A percentile compares a stretch with the other conserved stretches of the same genome.
Evolutionary conservation across 331 rosid genomes (phyloP).

Genomic region (Quercus tomentella): DNA sequence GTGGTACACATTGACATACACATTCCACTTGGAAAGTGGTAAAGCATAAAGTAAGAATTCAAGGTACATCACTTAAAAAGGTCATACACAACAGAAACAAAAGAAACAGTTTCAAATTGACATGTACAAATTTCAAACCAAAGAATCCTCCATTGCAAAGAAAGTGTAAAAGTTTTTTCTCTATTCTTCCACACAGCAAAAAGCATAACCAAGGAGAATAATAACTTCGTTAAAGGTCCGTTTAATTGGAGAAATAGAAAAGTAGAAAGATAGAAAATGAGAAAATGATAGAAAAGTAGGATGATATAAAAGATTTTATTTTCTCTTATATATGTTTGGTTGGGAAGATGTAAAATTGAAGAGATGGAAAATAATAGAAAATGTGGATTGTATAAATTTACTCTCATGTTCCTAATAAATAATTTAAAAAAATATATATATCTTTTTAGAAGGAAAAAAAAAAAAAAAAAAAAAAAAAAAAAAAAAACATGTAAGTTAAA

Average conservation of each 20-base stretch:
- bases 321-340: too few relatives aligned
- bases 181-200: constrained; percentile 26
- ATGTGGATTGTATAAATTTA: too few relatives aligned
- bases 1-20: neutral
- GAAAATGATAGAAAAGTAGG: too few relatives aligned
- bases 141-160: constrained; percentile 15
- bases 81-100: constrained; percentile 7
- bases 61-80: constrained; percentile 9
- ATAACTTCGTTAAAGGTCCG: neutral
- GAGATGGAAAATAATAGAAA: too few relatives aligned
- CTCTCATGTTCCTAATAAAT: too few relatives aligned
- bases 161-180: constrained; percentile 13
- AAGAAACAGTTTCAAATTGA: constrained; percentile 14
- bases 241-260: accelerated
- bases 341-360: too few relatives aligned
- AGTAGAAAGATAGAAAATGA: too few relatives aligned
- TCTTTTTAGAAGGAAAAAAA: too few relatives aligned
- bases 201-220: neutral
- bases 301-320: too few relatives aligned
- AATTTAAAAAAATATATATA: too few relatives aligned
- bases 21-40: constrained; percentile 8
- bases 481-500: too few relatives aligned
- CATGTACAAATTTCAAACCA: constrained; percentile 8
- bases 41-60: neutral
- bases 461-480: too few relatives aligned